Percentiles rank a stretch among this genome's conserved stretches.
These are phyloP conservation scores for Fusarium sp. DNA, from an alignment of 2,329 filamentous ascomycete species.

Conservation along the genomic window DNA sequence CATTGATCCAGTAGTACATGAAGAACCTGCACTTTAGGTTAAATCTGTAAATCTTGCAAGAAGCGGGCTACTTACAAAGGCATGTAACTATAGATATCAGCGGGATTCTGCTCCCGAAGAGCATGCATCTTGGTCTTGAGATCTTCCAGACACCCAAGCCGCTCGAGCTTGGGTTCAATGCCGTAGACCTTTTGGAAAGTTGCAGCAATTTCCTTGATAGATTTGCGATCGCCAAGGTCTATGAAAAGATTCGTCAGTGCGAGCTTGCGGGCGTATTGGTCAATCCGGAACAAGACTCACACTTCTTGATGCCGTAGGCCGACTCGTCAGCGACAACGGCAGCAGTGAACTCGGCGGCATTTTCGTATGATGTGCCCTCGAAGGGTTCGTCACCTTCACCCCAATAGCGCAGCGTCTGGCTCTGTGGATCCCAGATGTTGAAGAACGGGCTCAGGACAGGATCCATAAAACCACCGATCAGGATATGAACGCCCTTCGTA, in stretches of 20 bases:
- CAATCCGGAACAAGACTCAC: neutral
- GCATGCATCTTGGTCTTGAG: neutral
- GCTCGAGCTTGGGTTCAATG: neutral
- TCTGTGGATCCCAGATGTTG: conserved; percentile 46
- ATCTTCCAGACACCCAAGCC: neutral
- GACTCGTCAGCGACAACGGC: neutral
- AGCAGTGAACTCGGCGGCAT: conserved; percentile 55
- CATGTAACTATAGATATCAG: neutral
- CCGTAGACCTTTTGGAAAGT: neutral
- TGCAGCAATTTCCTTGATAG: neutral
- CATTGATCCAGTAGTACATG: conserved; percentile 1
- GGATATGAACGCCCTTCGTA: conserved; percentile 54
- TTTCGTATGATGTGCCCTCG: conserved; percentile 57
- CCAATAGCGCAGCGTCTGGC: conserved; percentile 52
- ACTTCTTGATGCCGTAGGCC: neutral
- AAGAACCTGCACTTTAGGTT: neutral
- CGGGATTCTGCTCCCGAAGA: neutral
- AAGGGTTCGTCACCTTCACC: conserved; percentile 55
- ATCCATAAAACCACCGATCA: neutral
- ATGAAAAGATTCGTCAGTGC: neutral
- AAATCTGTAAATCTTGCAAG: too few species aligned
- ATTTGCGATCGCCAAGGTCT: neutral
- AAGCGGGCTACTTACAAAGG: neutral
- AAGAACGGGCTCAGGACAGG: neutral
- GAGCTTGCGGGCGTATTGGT: too few species aligned